phyloP scores from a whole-genome alignment of 225 moss, liverwort and hornwort genomes.

The Neckera pumila region DNA sequence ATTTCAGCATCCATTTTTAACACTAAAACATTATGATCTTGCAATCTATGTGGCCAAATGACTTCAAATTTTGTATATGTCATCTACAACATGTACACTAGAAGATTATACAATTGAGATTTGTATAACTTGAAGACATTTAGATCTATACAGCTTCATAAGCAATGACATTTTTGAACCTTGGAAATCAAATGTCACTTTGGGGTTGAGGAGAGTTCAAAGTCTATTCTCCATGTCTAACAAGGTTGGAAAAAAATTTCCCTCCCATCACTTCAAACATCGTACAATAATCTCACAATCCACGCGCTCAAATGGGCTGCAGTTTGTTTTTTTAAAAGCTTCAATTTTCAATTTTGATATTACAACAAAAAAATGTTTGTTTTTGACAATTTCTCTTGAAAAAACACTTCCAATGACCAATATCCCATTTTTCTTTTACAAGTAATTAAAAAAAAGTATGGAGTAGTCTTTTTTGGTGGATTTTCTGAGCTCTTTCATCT shows the following conservation, averaged over 20 bases:
- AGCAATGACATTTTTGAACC: too few species aligned
- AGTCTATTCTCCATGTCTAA: neutral
- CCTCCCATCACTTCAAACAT: neutral
- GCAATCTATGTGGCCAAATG: too few species aligned
- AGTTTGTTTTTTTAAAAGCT: too few species aligned
- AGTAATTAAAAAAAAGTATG: neutral
- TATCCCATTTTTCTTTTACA: too few species aligned
- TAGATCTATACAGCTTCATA: too few species aligned
- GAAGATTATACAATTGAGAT: too few species aligned
- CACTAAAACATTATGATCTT: too few species aligned
- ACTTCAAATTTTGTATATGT: too few species aligned
- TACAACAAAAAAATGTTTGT: neutral
- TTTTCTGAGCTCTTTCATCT: neutral
- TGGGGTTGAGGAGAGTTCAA: neutral
- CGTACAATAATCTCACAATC: neutral
- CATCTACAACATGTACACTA: too few species aligned
- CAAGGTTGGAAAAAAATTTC: neutral
- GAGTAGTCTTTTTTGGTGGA: neutral
- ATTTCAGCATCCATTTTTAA: too few species aligned
- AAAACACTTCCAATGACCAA: accelerated
- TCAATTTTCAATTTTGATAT: neutral
- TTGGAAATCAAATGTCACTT: too few species aligned
- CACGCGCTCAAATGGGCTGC: accelerated
- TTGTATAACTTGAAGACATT: too few species aligned
- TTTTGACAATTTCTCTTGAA: neutral